Percentiles rank a stretch among this genome's conserved stretches.
phyloP scores from a whole-genome alignment of 2,329 filamentous ascomycete species.

The Cytospora piceicola region DNA sequence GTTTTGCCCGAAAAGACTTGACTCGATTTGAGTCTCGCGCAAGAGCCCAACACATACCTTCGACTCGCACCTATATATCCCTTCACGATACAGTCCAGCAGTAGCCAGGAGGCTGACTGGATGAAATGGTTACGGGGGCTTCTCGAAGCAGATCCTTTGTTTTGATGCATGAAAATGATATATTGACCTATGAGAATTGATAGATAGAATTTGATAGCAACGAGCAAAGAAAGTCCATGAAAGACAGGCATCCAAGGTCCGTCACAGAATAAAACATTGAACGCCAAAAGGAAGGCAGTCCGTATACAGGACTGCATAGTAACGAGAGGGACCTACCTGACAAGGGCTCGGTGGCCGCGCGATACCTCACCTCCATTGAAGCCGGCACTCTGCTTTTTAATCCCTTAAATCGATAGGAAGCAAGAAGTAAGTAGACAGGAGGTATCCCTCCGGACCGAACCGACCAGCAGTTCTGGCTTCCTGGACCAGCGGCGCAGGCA shows the following conservation, averaged over 20 bases:
- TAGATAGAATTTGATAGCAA: background rate
- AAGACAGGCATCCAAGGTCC: background rate
- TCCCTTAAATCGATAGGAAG: background rate
- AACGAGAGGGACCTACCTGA: background rate
- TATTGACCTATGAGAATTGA: background rate
- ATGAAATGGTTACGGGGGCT: background rate
- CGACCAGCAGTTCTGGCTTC: background rate
- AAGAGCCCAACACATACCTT: background rate
- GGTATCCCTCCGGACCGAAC: background rate
- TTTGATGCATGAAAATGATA: conserved; percentile 4
- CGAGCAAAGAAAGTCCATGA: background rate
- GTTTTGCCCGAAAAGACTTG: background rate
- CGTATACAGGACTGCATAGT: background rate
- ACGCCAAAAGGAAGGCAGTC: background rate
- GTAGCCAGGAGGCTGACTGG: background rate
- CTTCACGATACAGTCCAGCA: background rate
- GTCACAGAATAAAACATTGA: conserved; percentile 3
- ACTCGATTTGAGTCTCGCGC: background rate
- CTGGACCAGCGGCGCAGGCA: background rate
- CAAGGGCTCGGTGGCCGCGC: background rate
- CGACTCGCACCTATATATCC: conserved; percentile 2
- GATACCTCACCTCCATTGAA: background rate
- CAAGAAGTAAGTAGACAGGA: background rate
- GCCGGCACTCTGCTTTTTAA: background rate
- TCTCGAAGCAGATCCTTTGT: conserved; percentile 4